A percentile compares a stretch with the other conserved stretches of the same genome.
Evolutionary conservation across 2,329 filamentous ascomycete genomes (phyloP).

Genomic region (Uncinocarpus reesii): DNA sequence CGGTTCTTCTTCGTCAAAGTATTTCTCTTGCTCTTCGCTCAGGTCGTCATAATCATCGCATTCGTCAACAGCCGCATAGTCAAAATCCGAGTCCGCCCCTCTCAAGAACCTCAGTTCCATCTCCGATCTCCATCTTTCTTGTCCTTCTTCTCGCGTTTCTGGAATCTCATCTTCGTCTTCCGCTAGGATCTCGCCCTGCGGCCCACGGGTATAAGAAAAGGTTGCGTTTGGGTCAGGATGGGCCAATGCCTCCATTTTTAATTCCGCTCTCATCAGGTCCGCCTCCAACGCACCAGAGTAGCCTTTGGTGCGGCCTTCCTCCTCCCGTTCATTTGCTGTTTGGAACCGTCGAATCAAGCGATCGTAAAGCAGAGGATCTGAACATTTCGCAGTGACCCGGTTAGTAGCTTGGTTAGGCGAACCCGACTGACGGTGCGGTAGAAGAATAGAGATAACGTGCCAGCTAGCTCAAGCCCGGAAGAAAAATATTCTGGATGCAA

Average conservation of each 20-base stretch:
- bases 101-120: constrained; percentile 64
- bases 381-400: not conserved
- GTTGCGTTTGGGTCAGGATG: constrained; percentile 43
- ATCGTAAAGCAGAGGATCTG: constrained; percentile 74
- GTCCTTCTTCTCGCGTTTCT: constrained; percentile 54
- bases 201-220: constrained; percentile 42
- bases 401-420: constrained; percentile 17
- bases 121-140: constrained; percentile 58
- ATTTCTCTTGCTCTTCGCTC: constrained; percentile 58
- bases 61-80: constrained; percentile 60
- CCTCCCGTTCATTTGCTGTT: constrained; percentile 59
- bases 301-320: constrained; percentile 61
- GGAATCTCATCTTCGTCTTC: constrained; percentile 51
- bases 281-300: constrained; percentile 71
- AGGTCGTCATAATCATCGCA: constrained; percentile 62
- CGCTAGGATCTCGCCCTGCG: constrained; percentile 47
- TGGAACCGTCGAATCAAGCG: constrained; percentile 68
- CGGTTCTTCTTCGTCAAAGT: constrained; percentile 71
- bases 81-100: constrained; percentile 67
- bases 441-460: constrained; percentile 37
- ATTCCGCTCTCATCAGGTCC: constrained; percentile 65
- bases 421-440: too few relatives aligned
- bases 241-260: constrained; percentile 56
- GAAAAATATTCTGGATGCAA: constrained; percentile 62
- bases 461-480: constrained; percentile 52